Base-by-base conservation (phyloP, 1,284 basidiomycete genomes). In the Trametes versicolor region DNA sequence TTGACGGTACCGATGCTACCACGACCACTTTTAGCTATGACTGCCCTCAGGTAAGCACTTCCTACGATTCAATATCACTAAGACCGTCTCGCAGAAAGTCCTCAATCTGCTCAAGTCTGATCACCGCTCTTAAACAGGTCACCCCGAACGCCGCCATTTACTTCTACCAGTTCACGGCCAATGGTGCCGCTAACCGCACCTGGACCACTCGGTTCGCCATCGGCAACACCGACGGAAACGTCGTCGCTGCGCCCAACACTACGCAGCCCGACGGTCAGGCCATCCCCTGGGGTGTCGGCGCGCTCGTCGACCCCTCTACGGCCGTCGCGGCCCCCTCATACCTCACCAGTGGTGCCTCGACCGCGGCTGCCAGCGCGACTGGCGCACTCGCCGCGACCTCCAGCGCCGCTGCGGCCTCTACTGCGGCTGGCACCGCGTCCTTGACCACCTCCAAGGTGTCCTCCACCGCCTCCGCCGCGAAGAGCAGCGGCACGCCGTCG, bases 121-220 rank as follows among this genome's bases (percentile, higher is more conserved):
- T 45, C 19, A 34, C 17, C 4, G 21, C 21, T 13, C 23, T 7
- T 10, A 15, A 21, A 9, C 56, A 90, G 83, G 93, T 96, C 25
- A 80, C 79, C n/a, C 87, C 88, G 43, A 82, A 91, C 75, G 82
- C 92, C 2, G 76, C 87, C 32, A 88, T 94, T 70, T 95, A 93
- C 79, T 94, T 95, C 81, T 93, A 92, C 77, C 90, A 92, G 74
- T 93, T 89, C 80, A 82, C 85, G 17, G 76, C 84, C 3, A 76
- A 83, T 0, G 71, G 69, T 5, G 73, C 83, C 0, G 4, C 73
- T 32, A 77, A 81, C 69, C 82, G 82, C 50, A 81, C 82, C 21
- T 96, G 94, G 93, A 94, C 94, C 0, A 89, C 87, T 9, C 90
- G 94, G 45, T 96, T 95, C 82, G 82, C 90, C 47, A 93, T 96